Evolutionary conservation across 176 grass and related monocot genomes (phyloP).

Genomic region (Avena atlantica): DNA sequence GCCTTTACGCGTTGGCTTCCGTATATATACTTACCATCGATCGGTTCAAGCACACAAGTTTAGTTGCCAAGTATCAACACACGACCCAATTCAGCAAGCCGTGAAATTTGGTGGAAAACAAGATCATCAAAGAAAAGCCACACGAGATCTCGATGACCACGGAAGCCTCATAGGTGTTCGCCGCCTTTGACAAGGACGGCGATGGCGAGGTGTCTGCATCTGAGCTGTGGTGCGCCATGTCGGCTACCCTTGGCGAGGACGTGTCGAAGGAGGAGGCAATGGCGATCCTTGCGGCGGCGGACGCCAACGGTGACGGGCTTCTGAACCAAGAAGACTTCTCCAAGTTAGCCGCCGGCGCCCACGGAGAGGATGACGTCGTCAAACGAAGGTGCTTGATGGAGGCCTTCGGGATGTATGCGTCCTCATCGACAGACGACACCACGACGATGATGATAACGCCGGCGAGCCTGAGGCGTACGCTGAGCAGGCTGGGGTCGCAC

Average conservation of each 20-base stretch:
- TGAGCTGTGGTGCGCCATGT: constrained; percentile 49
- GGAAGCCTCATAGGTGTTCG: constrained; percentile 48
- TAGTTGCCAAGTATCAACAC: background rate
- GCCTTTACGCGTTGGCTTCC: background rate
- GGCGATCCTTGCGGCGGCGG: constrained; percentile 43
- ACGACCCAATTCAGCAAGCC: background rate
- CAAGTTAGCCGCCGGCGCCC: background rate
- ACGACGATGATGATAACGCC: constrained; percentile 49
- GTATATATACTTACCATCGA: background rate
- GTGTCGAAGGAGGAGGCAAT: constrained; percentile 44
- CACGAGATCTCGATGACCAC: background rate
- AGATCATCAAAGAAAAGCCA: background rate
- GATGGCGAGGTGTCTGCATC: constrained; percentile 63
- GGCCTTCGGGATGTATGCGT: constrained; percentile 65
- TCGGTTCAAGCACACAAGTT: background rate
- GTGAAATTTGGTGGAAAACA: background rate
- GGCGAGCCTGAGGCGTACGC: constrained; percentile 56
- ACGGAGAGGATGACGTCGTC: constrained; percentile 15
- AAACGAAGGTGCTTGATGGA: constrained; percentile 38
- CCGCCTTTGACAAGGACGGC: constrained; percentile 54
- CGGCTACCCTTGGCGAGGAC: constrained; percentile 31
- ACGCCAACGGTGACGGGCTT: constrained; percentile 50
- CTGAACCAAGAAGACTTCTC: constrained; percentile 49
- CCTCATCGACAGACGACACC: background rate
- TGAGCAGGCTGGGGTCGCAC: constrained; percentile 39